A percentile compares a stretch with the other conserved stretches of the same genome.
phyloP scores from a whole-genome alignment of 495 filamentous ascomycete genomes.

The Penicillium simplicissimum region DNA sequence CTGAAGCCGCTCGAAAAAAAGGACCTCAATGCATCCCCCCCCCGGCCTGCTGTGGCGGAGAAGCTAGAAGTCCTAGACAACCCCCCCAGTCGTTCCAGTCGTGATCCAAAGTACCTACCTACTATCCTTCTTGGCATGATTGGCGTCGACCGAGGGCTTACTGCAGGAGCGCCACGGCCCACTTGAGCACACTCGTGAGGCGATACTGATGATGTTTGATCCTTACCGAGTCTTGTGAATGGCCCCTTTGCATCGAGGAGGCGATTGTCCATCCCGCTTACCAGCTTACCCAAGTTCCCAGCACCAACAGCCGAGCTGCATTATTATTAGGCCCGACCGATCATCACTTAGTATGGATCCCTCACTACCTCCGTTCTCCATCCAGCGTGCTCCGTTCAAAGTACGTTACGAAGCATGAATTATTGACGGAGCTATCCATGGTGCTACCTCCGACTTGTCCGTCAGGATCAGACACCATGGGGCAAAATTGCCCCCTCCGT shows the following conservation, averaged over 20 bases:
- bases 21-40: background rate
- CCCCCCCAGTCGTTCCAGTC: background rate
- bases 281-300: background rate
- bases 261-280: background rate
- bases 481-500: background rate
- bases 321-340: background rate
- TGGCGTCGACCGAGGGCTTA: background rate
- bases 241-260: background rate
- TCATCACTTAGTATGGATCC: background rate
- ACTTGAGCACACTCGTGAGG: background rate
- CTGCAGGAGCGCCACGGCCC: conserved; percentile 9
- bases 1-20: conserved; percentile 24
- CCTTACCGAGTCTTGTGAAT: background rate
- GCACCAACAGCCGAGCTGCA: background rate
- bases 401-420: background rate
- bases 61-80: background rate
- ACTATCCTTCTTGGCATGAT: background rate
- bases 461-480: background rate
- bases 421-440: background rate
- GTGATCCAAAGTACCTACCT: background rate
- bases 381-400: background rate
- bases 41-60: background rate
- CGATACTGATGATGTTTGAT: background rate
- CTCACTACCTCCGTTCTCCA: background rate
- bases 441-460: background rate